Percentiles rank a stretch among this genome's conserved stretches.
Conservation (phyloP, 768 basidiomycete species). For the Leccinum barrowsii region DNA sequence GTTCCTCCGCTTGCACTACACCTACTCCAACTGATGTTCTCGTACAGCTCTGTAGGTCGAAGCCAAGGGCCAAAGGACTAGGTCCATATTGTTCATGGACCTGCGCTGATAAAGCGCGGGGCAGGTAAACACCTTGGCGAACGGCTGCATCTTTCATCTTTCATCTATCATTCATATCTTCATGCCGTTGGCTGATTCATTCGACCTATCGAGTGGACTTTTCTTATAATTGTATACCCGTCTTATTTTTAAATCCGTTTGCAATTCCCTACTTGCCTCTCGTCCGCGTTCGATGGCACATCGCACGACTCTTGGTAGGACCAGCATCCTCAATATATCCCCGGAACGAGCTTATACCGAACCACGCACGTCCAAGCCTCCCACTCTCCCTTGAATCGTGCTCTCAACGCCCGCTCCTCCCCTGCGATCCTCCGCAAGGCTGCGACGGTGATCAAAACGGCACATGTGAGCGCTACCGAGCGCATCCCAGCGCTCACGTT, state of each 20-base stretch:
- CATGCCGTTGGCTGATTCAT: constrained; percentile 5
- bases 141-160: too few relatives aligned
- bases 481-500: constrained; percentile 32
- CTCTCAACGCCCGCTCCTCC: constrained; percentile 13
- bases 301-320: not conserved
- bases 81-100: constrained; percentile 26
- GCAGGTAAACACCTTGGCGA: constrained; percentile 4
- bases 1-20: not conserved
- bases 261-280: not conserved
- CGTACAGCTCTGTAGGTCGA: constrained; percentile 22
- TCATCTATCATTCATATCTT: not conserved
- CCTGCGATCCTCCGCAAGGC: constrained; percentile 7
- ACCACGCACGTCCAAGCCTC: constrained; percentile 42
- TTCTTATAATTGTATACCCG: constrained; percentile 2
- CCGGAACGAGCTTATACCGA: constrained; percentile 47
- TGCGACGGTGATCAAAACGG: constrained; percentile 1
- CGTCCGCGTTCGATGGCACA: not conserved
- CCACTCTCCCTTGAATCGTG: constrained; percentile 19
- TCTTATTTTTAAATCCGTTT: not conserved
- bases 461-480: constrained; percentile 7
- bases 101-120: constrained; percentile 20
- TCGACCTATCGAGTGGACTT: not conserved
- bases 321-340: constrained; percentile 35
- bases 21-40: not conserved
- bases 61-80: constrained; percentile 12